Conservation (phyloP, 352 stramenopile genomes). For the Phytophthora syringae region DNA sequence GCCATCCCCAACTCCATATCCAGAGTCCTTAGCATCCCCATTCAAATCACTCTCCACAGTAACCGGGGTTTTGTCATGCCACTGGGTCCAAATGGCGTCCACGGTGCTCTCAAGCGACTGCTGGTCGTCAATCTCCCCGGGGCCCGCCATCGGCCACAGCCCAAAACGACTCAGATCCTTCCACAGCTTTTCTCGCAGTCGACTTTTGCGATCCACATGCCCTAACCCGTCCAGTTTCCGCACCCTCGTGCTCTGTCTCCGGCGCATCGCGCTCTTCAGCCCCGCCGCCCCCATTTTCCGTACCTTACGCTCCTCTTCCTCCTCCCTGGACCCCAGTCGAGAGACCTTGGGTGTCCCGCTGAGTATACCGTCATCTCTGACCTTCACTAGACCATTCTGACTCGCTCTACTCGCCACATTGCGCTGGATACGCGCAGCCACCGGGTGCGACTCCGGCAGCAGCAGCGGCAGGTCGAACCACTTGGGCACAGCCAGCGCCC, state of each 20-base stretch:
- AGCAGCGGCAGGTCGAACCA: constrained; percentile 78
- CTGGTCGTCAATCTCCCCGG: constrained; percentile 22
- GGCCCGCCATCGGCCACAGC: constrained; percentile 50
- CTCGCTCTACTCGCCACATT: constrained; percentile 9
- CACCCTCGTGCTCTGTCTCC: constrained; percentile 38
- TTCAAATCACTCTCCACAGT: neutral
- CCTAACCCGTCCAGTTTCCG: constrained; percentile 39
- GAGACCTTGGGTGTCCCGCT: constrained; percentile 53
- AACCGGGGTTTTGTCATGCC: constrained; percentile 27
- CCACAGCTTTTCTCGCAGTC: constrained; percentile 60
- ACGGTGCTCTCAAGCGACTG: constrained; percentile 52
- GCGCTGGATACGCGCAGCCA: constrained; percentile 51
- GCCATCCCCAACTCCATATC: neutral
- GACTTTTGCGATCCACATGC: constrained; percentile 27
- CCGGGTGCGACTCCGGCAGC: constrained; percentile 47
- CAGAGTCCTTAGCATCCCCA: constrained; percentile 2
- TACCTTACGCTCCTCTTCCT: constrained; percentile 28
- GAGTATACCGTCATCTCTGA: neutral
- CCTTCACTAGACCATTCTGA: neutral
- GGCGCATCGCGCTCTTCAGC: constrained; percentile 24
- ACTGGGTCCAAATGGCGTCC: constrained; percentile 69
- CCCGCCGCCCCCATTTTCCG: constrained; percentile 14
- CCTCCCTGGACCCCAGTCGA: constrained; percentile 30
- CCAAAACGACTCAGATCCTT: constrained; percentile 64
- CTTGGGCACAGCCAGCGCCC: constrained; percentile 42